Evolutionary conservation across 148 eudicot genomes (phyloP).

Genomic region (Silene uniflora): DNA sequence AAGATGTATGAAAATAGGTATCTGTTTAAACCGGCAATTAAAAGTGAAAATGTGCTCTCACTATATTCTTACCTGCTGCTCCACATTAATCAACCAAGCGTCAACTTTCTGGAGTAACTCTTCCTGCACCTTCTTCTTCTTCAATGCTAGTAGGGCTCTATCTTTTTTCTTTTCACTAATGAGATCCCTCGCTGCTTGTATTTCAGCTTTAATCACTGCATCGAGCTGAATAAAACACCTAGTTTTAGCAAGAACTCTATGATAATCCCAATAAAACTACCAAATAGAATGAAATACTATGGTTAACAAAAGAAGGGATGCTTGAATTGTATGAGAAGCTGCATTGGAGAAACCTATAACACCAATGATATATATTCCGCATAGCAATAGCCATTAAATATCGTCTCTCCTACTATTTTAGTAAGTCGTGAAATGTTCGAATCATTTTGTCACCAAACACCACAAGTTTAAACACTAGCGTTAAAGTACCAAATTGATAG

Average conservation of each 20-base stretch:
- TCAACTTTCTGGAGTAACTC: constrained; percentile 93
- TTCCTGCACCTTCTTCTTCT: constrained; percentile 94
- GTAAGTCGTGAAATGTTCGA: background rate
- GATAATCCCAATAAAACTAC: background rate
- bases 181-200: constrained; percentile 91
- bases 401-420: too few relatives aligned
- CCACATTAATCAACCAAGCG: constrained; percentile 93
- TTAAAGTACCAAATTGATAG: background rate
- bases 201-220: constrained; percentile 92
- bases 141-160: constrained; percentile 85
- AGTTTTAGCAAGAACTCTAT: background rate
- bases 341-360: background rate
- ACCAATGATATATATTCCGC: background rate
- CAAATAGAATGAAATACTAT: background rate
- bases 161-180: constrained; percentile 96
- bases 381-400: background rate
- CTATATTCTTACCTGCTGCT: constrained; percentile 34
- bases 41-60: background rate
- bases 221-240: constrained; percentile 61
- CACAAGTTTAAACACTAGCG: background rate
- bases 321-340: background rate
- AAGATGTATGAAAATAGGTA: background rate
- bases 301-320: background rate
- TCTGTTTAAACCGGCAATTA: background rate
- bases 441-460: background rate